These are phyloP conservation scores for Pistacia vera DNA, from an alignment of 345 rosid species.

Conservation along the genomic window DNA sequence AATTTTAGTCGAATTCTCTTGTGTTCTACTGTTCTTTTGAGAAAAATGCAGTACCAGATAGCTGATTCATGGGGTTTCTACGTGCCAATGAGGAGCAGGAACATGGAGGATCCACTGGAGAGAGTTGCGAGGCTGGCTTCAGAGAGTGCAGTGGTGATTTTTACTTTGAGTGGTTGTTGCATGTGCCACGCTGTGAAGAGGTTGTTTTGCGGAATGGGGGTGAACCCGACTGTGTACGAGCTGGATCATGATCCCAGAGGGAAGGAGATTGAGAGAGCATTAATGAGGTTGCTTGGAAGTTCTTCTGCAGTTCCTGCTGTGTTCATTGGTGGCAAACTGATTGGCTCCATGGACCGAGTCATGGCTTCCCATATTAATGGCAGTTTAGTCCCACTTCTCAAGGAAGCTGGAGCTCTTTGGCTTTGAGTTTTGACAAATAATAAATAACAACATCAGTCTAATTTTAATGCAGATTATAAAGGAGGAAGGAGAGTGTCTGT, in stretches of 20 bases:
- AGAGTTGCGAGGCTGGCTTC: conserved; percentile 51
- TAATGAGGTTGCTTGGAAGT: conserved; percentile 38
- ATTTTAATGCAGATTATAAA: too few relatives aligned
- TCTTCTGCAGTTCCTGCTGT: conserved; percentile 48
- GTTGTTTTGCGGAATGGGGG: conserved; percentile 74
- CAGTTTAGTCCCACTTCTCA: conserved; percentile 62
- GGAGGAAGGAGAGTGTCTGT: too few relatives aligned
- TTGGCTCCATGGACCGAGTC: conserved; percentile 67
- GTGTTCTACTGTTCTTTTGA: too few relatives aligned
- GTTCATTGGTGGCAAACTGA: conserved; percentile 66
- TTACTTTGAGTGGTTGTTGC: conserved; percentile 65
- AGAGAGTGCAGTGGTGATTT: conserved; percentile 69
- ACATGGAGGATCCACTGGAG: conserved; percentile 49
- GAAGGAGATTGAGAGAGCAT: conserved; percentile 52
- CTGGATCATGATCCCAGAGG: conserved; percentile 64
- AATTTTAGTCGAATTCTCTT: too few relatives aligned
- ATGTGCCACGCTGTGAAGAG: conserved; percentile 80
- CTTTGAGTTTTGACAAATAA: conserved; percentile 32
- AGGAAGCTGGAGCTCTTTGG: conserved; percentile 84
- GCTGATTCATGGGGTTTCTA: conserved; percentile 25
- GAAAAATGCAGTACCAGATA: conserved; percentile 26
- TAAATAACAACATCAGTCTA: not conserved
- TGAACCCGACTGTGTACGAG: conserved; percentile 62
- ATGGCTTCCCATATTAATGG: conserved; percentile 73
- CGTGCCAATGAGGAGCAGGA: conserved; percentile 20